Percentiles rank a stretch among this genome's conserved stretches.
Conservation (phyloP, 2,329 filamentous ascomycete genomes). For the Fusarium stilboides region DNA sequence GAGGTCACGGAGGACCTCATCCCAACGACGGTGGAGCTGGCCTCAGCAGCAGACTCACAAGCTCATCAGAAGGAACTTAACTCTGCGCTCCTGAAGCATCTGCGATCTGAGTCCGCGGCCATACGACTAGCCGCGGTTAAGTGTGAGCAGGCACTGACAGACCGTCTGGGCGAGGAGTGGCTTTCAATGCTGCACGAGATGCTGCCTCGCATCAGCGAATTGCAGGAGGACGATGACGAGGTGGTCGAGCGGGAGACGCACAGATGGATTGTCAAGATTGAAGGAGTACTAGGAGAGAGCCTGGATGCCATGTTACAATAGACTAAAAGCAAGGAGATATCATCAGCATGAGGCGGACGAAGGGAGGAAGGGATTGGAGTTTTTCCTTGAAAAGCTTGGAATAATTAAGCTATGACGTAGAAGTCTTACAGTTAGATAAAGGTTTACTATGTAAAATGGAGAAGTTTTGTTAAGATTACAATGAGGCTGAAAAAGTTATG, state of each 20-base stretch:
- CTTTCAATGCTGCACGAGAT: conserved; percentile 92
- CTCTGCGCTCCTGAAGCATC: conserved; percentile 79
- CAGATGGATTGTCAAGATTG: conserved; percentile 91
- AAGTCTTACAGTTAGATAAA: conserved; percentile 11
- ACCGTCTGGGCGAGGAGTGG: conserved; percentile 93
- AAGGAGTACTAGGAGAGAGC: conserved; percentile 89
- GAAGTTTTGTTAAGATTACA: conserved; percentile 13
- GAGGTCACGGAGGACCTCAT: conserved; percentile 71
- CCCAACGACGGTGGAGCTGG: conserved; percentile 84
- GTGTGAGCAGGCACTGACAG: conserved; percentile 84
- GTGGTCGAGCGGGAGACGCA: conserved; percentile 90
- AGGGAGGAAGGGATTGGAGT: conserved; percentile 29
- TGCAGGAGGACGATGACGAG: conserved; percentile 97
- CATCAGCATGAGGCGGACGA: conserved; percentile 24
- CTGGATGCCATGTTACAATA: conserved; percentile 93
- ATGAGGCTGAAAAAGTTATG: conserved; percentile 10
- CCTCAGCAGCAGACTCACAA: conserved; percentile 83
- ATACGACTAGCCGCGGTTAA: conserved; percentile 87
- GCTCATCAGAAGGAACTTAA: conserved; percentile 95
- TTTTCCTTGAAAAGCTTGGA: conserved; percentile 27
- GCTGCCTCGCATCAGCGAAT: conserved; percentile 94
- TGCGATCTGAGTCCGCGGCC: conserved; percentile 79
- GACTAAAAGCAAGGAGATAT: conserved; percentile 50
- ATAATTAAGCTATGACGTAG: conserved; percentile 36
- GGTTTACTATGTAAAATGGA: conserved; percentile 29